Conservation (phyloP, 1,139 yeast species). For the Magnusiomyces magnusii region DNA sequence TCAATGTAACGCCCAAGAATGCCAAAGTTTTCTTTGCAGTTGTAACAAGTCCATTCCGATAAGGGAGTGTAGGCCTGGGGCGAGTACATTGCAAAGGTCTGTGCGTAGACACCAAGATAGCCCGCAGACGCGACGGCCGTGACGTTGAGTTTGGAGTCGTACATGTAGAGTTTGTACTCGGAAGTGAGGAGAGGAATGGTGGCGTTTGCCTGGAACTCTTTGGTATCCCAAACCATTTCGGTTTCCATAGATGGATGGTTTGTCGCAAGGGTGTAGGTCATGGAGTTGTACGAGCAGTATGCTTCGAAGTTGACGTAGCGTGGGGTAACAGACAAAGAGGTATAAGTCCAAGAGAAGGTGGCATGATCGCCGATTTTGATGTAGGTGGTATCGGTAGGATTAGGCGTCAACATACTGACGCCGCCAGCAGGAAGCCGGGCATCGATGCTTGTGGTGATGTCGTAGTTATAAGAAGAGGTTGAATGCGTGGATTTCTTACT, state of each 20-base stretch:
- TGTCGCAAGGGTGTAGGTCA: constrained; percentile 34
- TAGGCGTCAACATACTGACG: constrained; percentile 32
- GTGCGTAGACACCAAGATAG: constrained; percentile 27
- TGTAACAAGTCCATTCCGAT: constrained; percentile 21
- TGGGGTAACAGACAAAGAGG: constrained; percentile 34
- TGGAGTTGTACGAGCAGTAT: constrained; percentile 33
- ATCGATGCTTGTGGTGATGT: constrained; percentile 26
- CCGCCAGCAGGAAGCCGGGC: constrained; percentile 35
- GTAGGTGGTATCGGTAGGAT: constrained; percentile 32
- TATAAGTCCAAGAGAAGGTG: constrained; percentile 38
- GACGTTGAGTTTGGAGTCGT: constrained; percentile 29
- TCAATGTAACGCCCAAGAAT: constrained; percentile 11
- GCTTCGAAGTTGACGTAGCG: constrained; percentile 34
- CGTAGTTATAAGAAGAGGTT: constrained; percentile 11
- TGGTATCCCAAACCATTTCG: constrained; percentile 36
- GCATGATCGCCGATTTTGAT: constrained; percentile 36
- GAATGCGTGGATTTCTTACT: constrained; percentile 3
- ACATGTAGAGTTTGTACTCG: constrained; percentile 33
- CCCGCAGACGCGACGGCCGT: constrained; percentile 33
- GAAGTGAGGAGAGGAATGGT: constrained; percentile 32
- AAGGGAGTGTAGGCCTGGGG: constrained; percentile 34
- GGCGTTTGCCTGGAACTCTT: constrained; percentile 26
- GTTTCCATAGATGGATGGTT: constrained; percentile 31
- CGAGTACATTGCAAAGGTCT: constrained; percentile 33
- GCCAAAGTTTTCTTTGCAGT: constrained; percentile 17